Base-by-base conservation (phyloP, 2,329 filamentous ascomycete genomes). In the Xylaria digitata region DNA sequence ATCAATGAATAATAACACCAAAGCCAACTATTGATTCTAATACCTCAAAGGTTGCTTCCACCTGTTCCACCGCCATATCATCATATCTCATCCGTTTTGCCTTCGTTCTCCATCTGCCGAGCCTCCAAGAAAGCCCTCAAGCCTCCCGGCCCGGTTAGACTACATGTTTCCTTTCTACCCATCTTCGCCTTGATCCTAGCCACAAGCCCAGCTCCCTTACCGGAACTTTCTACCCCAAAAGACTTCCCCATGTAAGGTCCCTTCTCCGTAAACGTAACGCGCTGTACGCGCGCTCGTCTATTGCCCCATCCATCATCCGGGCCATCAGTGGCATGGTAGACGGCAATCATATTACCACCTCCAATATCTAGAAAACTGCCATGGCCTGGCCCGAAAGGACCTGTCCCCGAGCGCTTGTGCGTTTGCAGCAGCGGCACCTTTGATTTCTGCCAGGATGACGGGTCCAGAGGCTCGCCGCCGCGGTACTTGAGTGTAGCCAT, bases 321-420 rank as follows among this genome's bases (percentile, higher is more conserved):
- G 2, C 55, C 63, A 30, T 78, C 75, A 0, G 76, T 78, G 8
- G 74, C 76, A 48, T 78, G 76, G 60, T 76, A 78, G 4, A 78
- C 65, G 4, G 75, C 73, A 0, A 77, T 63, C n/a, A 73, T 70
- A 17, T 77, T 49, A 0, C 70, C 71, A n/a, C 52, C 67, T 1
- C 65, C 70, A 5, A 75, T 17, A 4, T 70, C 62, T 2, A 76
- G 43, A 13, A 78, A 78, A 15, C 72, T 77, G 8, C 76, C 76
- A 30, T 78, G 76, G 0, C 76, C 76, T 0, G 76, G 76, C 0
- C 76, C 76, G 52, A 71, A 78, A 8, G 72, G 73, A 0, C 68
- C 63, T 0, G 43, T n/a, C n/a, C 40, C 61, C 21, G 13, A 58
- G 63, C n/a, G 68, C 61, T 40, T 63, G 49, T 11, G 56, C 56